Evolutionary conservation across 2,329 filamentous ascomycete species (phyloP), one percentile per base, ranked within the genome.

Genomic region (Capronia coronata): DNA sequence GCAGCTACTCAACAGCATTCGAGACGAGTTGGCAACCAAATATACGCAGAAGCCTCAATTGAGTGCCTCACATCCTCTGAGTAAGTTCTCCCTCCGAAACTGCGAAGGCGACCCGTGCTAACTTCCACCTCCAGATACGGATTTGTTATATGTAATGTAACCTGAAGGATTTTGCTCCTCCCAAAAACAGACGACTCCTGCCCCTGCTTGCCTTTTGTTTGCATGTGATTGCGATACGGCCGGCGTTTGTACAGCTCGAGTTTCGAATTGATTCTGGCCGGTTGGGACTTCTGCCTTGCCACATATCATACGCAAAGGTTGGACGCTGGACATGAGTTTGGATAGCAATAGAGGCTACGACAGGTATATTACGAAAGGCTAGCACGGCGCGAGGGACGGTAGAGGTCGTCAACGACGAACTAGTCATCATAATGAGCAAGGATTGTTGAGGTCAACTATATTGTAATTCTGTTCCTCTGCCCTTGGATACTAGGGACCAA

Each of bases 21-120:
- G 93, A 50, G 90, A 95, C 49, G 84, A 96, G 64, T 75, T 98
- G 51, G 74, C 86, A 59, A 80, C 80, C 32, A 93, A 94, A 67
- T 98, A 98, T 67, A 77, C 79, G 7, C 93, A 98, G 71, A 95
- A 95, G 73, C 93, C 93, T 45, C 93, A 98, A 74, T 74, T 98
- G 59, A 96, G 90, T 64, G 91, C 87, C 72, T 95, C 89, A 68
- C 93, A 98, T 70, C 93, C 93, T 29, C 74, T 98, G 64, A 89
- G 91, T 96, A 82, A 72, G 83, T 71, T 32, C 30, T 32, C 35
- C 29, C 42, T 43, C 25, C 39, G 54, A 54, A 59, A 61, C n/a
- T 55, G 60, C 58, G 48, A 38, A 48, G 11, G 19, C 38, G 29
- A 56, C 59, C 47, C 19, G 38, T 55, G 51, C 59, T 64, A 53